These are phyloP conservation scores for Floccularia luteovirens DNA, from an alignment of 768 basidiomycete species.

Conservation along the genomic window DNA sequence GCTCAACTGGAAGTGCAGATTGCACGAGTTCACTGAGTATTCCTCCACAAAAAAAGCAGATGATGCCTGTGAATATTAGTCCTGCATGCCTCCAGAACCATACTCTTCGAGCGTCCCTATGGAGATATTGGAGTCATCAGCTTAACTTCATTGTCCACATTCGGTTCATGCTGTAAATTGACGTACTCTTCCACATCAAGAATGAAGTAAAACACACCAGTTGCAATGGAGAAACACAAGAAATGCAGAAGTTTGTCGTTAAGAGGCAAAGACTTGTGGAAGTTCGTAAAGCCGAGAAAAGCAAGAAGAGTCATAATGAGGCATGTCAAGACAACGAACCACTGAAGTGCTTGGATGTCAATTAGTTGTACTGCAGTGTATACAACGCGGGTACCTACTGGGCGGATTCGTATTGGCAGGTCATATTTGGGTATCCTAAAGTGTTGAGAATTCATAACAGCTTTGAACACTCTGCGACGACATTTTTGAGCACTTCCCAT, in stretches of 20 bases:
- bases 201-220: slow-evolving; percentile 80
- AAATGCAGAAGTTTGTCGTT: slow-evolving; percentile 82
- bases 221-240: slow-evolving; percentile 67
- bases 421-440: slow-evolving; percentile 60
- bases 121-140: background rate
- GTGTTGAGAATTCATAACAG: slow-evolving; percentile 66
- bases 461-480: slow-evolving; percentile 38
- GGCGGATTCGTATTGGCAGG: slow-evolving; percentile 64
- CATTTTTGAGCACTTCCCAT: slow-evolving; percentile 23
- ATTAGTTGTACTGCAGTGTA: background rate
- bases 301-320: slow-evolving; percentile 64
- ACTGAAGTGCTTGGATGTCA: slow-evolving; percentile 34
- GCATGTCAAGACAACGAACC: slow-evolving; percentile 72
- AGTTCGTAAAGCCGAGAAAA: slow-evolving; percentile 72
- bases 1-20: slow-evolving; percentile 63
- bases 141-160: background rate
- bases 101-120: slow-evolving; percentile 67
- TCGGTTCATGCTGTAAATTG: background rate
- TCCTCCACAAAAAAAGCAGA: slow-evolving; percentile 77
- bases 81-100: slow-evolving; percentile 83
- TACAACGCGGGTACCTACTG: slow-evolving; percentile 32
- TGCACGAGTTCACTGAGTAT: slow-evolving; percentile 80
- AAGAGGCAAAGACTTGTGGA: slow-evolving; percentile 54
- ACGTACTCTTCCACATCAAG: slow-evolving; percentile 84
- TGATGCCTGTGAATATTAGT: slow-evolving; percentile 57